Percentiles rank a stretch among this genome's conserved stretches.
Conservation (phyloP, 1,284 basidiomycete genomes). For the Rhodotorula sp. region DNA sequence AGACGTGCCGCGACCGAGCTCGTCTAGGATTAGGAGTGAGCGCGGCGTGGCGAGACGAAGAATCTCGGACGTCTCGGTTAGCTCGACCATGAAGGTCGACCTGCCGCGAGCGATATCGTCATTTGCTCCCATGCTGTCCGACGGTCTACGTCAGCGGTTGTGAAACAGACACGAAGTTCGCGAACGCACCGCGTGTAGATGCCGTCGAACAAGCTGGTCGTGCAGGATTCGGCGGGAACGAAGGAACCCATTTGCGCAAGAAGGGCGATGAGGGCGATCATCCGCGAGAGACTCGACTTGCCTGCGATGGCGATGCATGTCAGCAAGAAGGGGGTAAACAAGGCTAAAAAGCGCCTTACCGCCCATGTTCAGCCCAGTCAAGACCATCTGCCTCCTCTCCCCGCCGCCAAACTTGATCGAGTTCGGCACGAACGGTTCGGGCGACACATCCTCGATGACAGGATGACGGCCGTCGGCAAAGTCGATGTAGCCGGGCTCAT, state of each 20-base stretch:
- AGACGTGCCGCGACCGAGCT: conserved; percentile 67
- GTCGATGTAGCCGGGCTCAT: conserved; percentile 32
- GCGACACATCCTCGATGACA: conserved; percentile 72
- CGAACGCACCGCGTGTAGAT: conserved; percentile 65
- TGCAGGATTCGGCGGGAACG: conserved; percentile 67
- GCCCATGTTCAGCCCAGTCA: conserved; percentile 39
- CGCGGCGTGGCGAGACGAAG: conserved; percentile 52
- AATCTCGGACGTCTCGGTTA: conserved; percentile 90
- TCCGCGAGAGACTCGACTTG: conserved; percentile 41
- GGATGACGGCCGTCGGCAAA: conserved; percentile 62
- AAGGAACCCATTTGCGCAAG: conserved; percentile 59
- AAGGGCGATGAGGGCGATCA: conserved; percentile 55
- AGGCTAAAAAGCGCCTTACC: neutral
- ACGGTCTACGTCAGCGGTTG: conserved; percentile 51
- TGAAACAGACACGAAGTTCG: conserved; percentile 41
- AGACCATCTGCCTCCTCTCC: conserved; percentile 26
- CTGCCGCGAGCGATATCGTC: conserved; percentile 81
- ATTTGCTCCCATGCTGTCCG: conserved; percentile 57
- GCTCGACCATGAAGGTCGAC: conserved; percentile 73
- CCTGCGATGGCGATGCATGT: conserved; percentile 55
- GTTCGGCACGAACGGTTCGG: conserved; percentile 79
- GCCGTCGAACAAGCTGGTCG: conserved; percentile 73
- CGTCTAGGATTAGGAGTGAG: conserved; percentile 67
- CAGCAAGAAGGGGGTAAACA: neutral
- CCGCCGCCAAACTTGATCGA: conserved; percentile 37